Percentiles rank a stretch among this genome's conserved stretches.
Evolutionary conservation across 176 grass and related monocot species (phyloP).

Genomic region (Guadua angustifolia): DNA sequence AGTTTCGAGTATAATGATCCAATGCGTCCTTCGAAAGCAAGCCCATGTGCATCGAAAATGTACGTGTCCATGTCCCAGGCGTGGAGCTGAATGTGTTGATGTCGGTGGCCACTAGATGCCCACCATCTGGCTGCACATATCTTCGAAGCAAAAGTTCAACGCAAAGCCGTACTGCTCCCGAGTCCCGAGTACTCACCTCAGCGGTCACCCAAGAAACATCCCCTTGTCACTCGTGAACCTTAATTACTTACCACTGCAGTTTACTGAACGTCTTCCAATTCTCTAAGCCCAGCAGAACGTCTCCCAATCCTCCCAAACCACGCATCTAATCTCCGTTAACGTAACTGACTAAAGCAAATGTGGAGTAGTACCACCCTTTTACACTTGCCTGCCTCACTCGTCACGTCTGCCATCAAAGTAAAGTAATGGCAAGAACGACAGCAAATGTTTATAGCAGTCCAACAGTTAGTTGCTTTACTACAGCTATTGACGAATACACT

Average conservation of each 20-base stretch:
- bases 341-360: background rate
- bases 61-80: background rate
- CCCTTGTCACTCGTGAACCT: background rate
- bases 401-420: background rate
- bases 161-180: background rate
- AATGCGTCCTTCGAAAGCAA: slow-evolving; percentile 28
- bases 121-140: background rate
- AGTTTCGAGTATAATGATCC: background rate
- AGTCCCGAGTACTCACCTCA: background rate
- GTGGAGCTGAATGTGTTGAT: background rate
- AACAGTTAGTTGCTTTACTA: too few species aligned
- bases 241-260: background rate
- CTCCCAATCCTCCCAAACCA: background rate
- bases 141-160: background rate
- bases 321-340: background rate
- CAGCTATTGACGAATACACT: too few species aligned
- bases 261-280: background rate
- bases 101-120: slow-evolving; percentile 2
- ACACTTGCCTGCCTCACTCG: background rate
- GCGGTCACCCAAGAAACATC: background rate
- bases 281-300: background rate
- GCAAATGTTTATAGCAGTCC: too few species aligned
- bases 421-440: too few species aligned
- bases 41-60: background rate
- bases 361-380: background rate